Conservation (phyloP, 495 filamentous ascomycete genomes). For the Bombardia bombarda region DNA sequence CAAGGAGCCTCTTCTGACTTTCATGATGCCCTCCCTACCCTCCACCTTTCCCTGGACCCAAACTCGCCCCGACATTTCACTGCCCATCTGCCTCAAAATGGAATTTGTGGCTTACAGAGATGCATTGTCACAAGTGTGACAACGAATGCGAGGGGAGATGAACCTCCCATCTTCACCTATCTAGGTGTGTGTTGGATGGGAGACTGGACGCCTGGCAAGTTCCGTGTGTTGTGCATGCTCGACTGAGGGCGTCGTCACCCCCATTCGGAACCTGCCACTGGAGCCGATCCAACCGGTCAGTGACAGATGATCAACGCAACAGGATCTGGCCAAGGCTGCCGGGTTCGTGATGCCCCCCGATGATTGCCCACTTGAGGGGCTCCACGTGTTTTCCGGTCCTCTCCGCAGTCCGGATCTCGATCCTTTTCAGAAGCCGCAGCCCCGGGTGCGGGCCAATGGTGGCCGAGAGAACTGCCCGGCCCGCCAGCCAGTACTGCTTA, state of each 20-base stretch:
- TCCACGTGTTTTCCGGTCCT: slow-evolving; percentile 16
- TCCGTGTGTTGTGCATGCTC: not conserved
- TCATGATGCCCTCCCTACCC: no score
- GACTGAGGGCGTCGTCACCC: not conserved
- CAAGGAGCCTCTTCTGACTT: no score
- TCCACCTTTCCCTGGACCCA: no score
- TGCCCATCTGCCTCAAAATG: not conserved
- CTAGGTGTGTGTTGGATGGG: not conserved
- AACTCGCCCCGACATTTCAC: no score
- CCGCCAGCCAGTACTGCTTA: not conserved
- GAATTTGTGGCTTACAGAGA: not conserved
- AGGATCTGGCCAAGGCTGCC: slow-evolving; percentile 5
- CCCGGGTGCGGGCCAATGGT: slow-evolving; percentile 1
- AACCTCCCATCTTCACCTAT: not conserved
- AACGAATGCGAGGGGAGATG: slow-evolving; percentile 3
- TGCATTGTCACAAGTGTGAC: slow-evolving; percentile 7
- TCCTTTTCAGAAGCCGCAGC: slow-evolving; percentile 3
- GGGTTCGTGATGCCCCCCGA: not conserved
- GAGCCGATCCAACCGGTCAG: no score
- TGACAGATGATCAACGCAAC: slow-evolving; percentile 5
- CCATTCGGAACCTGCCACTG: no score
- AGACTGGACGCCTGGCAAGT: not conserved
- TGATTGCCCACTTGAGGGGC: slow-evolving; percentile 12
- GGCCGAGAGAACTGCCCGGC: slow-evolving; percentile 3
- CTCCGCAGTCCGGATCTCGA: slow-evolving; percentile 11